Conservation (phyloP, 768 basidiomycete genomes). For the Lactarius sp. region DNA sequence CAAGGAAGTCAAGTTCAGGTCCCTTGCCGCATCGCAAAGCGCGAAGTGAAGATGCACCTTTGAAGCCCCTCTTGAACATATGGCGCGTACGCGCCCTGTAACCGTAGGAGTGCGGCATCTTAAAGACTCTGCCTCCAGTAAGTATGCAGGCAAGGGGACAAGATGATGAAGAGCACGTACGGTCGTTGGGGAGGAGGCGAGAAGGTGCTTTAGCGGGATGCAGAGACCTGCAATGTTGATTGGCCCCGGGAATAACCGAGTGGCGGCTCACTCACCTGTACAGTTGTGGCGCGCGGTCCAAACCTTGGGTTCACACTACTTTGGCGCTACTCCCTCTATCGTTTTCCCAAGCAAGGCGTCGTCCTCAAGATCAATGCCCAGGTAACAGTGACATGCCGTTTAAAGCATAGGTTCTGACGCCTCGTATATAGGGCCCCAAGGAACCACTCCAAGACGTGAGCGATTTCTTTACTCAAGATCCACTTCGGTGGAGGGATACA, state of each 20-base stretch:
- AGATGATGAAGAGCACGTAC: slow-evolving; percentile 36
- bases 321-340: slow-evolving; percentile 32
- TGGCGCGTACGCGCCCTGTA: slow-evolving; percentile 99
- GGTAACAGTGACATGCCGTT: slow-evolving; percentile 46
- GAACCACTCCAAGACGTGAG: slow-evolving; percentile 95
- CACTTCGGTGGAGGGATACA: slow-evolving; percentile 61
- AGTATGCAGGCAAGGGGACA: slow-evolving; percentile 19
- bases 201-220: background rate
- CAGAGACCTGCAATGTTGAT: slow-evolving; percentile 29
- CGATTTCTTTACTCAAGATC: slow-evolving; percentile 52
- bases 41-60: slow-evolving; percentile 53
- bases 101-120: slow-evolving; percentile 99
- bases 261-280: slow-evolving; percentile 59
- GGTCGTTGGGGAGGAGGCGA: slow-evolving; percentile 25
- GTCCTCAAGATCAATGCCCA: slow-evolving; percentile 76
- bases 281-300: slow-evolving; percentile 49
- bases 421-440: slow-evolving; percentile 67
- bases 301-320: slow-evolving; percentile 30
- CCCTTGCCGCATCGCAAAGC: background rate
- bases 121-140: slow-evolving; percentile 42
- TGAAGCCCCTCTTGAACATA: slow-evolving; percentile 99
- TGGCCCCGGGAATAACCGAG: slow-evolving; percentile 55
- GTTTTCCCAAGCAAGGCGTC: slow-evolving; percentile 14
- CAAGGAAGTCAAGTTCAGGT: slow-evolving; percentile 6
- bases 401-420: slow-evolving; percentile 20